Conservation (phyloP, 495 filamentous ascomycete genomes). For the Penicilliopsis zonata region DNA sequence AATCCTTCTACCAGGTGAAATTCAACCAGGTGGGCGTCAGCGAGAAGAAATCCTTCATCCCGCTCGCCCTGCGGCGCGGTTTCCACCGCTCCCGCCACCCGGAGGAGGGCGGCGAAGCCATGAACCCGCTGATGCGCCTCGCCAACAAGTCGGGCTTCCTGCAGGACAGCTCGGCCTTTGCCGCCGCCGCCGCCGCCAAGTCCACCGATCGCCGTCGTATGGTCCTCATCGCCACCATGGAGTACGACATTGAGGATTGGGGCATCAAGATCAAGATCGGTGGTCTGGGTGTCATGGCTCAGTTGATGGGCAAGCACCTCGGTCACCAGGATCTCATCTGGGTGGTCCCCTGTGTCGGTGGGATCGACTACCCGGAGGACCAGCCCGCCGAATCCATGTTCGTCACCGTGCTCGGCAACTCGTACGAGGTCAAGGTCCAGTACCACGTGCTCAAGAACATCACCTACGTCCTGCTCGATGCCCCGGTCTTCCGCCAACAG, state of each 20-base stretch:
- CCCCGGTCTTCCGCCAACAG: conserved; percentile 59
- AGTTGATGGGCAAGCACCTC: conserved; percentile 60
- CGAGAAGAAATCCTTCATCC: conserved; percentile 32
- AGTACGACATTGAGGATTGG: conserved; percentile 65
- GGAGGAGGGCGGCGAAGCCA: conserved; percentile 12
- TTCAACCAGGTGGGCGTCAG: conserved; percentile 55
- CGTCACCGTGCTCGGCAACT: conserved; percentile 52
- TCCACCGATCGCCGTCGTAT: conserved; percentile 34
- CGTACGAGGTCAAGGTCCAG: conserved; percentile 53
- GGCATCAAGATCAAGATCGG: conserved; percentile 64
- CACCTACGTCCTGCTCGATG: conserved; percentile 60
- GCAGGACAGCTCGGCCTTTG: conserved; percentile 33
- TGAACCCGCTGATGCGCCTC: conserved; percentile 19
- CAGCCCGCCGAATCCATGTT: conserved; percentile 49
- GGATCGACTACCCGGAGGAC: conserved; percentile 52
- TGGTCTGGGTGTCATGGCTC: conserved; percentile 57
- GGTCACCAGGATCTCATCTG: conserved; percentile 58
- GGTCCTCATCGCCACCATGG: conserved; percentile 59
- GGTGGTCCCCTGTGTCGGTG: conserved; percentile 68
- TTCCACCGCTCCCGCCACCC: conserved; percentile 9
- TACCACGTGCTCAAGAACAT: conserved; percentile 57
- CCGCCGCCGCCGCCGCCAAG: no score
- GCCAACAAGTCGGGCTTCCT: conserved; percentile 32
- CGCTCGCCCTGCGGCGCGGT: conserved; percentile 20
- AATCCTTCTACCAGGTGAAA: conserved; percentile 59